Percentiles rank a stretch among this genome's conserved stretches.
phyloP scores from a whole-genome alignment of 371 early-diverging fungal genomes.

The Mortierella sp. region DNA sequence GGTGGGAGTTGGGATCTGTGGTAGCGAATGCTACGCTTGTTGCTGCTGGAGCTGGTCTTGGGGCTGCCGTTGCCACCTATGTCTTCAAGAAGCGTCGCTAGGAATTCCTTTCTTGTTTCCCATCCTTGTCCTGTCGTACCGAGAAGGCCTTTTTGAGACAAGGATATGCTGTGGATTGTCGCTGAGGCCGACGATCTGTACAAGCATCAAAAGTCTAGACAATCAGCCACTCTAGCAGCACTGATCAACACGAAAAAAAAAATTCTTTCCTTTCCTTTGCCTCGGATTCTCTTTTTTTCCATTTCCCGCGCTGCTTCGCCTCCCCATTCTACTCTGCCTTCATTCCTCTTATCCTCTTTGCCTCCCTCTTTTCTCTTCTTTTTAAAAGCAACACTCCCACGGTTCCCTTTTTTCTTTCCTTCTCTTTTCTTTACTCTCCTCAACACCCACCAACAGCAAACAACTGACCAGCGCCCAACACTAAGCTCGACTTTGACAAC shows the following conservation, averaged over 20 bases:
- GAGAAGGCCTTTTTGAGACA: too few relatives aligned
- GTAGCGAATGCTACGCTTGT: background rate
- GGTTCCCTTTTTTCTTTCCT: background rate
- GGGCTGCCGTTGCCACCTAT: background rate
- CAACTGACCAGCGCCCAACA: background rate
- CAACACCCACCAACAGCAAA: background rate
- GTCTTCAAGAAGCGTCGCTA: background rate
- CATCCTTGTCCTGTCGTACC: background rate
- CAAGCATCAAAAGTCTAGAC: too few relatives aligned
- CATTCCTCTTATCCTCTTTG: background rate
- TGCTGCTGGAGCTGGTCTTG: background rate
- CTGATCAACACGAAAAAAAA: too few relatives aligned
- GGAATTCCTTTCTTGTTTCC: background rate
- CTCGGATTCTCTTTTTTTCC: too few relatives aligned
- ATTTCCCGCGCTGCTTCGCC: too few relatives aligned
- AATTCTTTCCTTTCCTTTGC: too few relatives aligned
- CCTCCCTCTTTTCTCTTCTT: background rate
- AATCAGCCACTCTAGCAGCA: too few relatives aligned
- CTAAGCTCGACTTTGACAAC: background rate
- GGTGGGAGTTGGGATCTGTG: constrained; percentile 1
- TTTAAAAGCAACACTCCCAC: background rate
- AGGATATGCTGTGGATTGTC: too few relatives aligned
- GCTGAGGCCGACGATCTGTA: too few relatives aligned
- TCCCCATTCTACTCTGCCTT: too few relatives aligned
- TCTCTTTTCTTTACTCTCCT: background rate